phyloP scores from a whole-genome alignment of 176 grass and related monocot species.

The Oryza coarctata region DNA sequence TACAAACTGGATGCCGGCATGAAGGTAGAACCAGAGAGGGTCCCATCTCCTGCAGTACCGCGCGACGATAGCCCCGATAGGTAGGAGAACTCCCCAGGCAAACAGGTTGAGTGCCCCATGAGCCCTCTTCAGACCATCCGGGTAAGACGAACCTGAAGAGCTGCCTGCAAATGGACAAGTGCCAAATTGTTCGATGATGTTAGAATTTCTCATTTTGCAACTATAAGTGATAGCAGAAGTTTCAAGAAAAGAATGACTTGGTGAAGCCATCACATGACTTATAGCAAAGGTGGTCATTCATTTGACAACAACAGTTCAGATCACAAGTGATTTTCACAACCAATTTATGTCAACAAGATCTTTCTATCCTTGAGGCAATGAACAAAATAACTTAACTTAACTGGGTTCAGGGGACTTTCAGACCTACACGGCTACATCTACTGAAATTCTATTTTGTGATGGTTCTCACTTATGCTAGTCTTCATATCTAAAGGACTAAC shows the following conservation, averaged over 20 bases:
- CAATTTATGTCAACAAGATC: neutral
- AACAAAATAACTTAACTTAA: neutral
- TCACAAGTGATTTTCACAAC: neutral
- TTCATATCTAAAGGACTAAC: neutral
- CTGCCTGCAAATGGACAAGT: slow-evolving; percentile 49
- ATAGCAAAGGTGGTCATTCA: neutral
- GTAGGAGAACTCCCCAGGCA: slow-evolving; percentile 87
- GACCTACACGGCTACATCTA: neutral
- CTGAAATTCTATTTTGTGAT: neutral
- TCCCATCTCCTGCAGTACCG: slow-evolving; percentile 85
- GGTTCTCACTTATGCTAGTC: neutral
- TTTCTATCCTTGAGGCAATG: neutral
- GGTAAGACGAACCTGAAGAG: slow-evolving; percentile 49
- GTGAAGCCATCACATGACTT: neutral
- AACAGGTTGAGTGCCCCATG: slow-evolving; percentile 86
- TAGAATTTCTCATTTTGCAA: neutral
- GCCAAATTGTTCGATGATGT: slow-evolving; percentile 10
- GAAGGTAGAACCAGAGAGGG: slow-evolving; percentile 92
- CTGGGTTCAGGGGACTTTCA: neutral
- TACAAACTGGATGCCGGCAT: slow-evolving; percentile 70
- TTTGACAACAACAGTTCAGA: neutral
- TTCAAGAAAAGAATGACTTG: slow-evolving; percentile 5
- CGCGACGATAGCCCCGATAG: slow-evolving; percentile 78
- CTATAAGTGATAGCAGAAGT: neutral
- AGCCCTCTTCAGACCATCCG: slow-evolving; percentile 71